Evolutionary conservation across 163 green algal species (phyloP).

Genomic region (Scenedesmus sp.): DNA sequence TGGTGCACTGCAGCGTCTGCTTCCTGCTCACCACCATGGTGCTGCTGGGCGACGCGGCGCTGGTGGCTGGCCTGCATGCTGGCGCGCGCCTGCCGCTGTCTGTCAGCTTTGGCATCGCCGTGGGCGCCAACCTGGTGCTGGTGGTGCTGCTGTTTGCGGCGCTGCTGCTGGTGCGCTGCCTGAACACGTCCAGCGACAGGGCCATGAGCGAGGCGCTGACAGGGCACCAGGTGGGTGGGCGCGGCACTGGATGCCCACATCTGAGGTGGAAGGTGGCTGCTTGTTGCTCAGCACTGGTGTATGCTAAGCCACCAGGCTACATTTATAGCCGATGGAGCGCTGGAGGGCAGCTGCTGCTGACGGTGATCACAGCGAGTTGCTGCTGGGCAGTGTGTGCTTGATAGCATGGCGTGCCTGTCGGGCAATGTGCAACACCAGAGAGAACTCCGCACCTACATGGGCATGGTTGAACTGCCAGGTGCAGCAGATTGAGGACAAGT

Average conservation of each 20-base stretch:
- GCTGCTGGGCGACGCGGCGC: conserved; percentile 17
- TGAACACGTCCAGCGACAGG: background rate
- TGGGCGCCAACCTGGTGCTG: conserved; percentile 39
- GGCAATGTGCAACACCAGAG: no score
- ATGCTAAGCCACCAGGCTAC: no score
- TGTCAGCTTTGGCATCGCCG: conserved; percentile 29
- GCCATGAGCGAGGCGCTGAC: background rate
- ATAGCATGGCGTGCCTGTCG: no score
- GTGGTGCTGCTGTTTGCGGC: conserved; percentile 12
- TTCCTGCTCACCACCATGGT: conserved; percentile 42
- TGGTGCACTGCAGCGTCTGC: conserved; percentile 38
- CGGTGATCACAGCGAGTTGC: no score
- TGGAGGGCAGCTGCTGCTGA: no score
- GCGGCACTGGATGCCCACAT: background rate
- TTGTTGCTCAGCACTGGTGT: background rate
- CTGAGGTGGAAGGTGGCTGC: background rate
- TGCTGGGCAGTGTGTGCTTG: no score
- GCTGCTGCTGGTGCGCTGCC: conserved; percentile 15
- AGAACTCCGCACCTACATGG: no score
- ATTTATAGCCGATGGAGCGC: no score
- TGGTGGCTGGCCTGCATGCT: conserved; percentile 31
- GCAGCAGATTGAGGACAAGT: no score
- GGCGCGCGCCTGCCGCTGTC: conserved; percentile 2
- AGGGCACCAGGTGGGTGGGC: conserved; percentile 11
- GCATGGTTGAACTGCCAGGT: no score